Evolutionary conservation across 2,329 filamentous ascomycete genomes (phyloP).

Genomic region (Aspergillus neoniger): DNA sequence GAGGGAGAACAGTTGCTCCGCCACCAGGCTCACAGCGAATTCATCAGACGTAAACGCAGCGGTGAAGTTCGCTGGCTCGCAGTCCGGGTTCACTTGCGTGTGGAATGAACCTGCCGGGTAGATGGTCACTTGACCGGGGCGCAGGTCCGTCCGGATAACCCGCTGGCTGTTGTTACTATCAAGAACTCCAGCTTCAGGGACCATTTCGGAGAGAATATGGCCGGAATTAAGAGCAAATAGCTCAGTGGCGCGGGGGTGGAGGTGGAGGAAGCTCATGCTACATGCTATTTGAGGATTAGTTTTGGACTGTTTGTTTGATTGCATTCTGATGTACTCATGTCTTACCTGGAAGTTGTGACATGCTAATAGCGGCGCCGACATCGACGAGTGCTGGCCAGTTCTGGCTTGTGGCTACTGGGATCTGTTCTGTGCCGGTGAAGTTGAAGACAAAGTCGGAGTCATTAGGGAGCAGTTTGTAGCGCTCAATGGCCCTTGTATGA

Average conservation of each 20-base stretch:
- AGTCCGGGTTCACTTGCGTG: conserved; percentile 30
- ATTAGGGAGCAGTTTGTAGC: conserved; percentile 26
- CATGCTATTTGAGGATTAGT: conserved; percentile 20
- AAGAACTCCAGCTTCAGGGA: conserved; percentile 19
- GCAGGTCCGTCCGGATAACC: conserved; percentile 20
- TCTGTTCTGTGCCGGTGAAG: conserved; percentile 12
- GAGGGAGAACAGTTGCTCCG: conserved; percentile 21
- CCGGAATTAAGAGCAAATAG: conserved; percentile 25
- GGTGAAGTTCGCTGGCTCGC: conserved; percentile 27
- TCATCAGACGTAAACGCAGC: conserved; percentile 27
- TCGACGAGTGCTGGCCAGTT: conserved; percentile 24
- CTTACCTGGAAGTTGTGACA: conserved; percentile 24
- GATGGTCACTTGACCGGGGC: conserved; percentile 24
- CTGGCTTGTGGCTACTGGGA: conserved; percentile 22
- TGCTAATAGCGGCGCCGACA: conserved; percentile 21
- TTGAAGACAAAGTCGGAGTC: conserved; percentile 27
- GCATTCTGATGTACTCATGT: not conserved
- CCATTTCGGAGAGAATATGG: conserved; percentile 23
- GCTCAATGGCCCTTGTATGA: conserved; percentile 22
- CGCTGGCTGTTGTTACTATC: conserved; percentile 21
- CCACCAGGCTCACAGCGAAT: conserved; percentile 24
- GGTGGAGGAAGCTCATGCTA: conserved; percentile 29
- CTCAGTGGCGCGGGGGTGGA: conserved; percentile 29
- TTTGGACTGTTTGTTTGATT: not conserved
- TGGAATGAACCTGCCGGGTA: conserved; percentile 30